Evolutionary conservation across 1,284 basidiomycete species (phyloP), one percentile per base, ranked within the genome.

Genomic region (Sporisorium exsertum): DNA sequence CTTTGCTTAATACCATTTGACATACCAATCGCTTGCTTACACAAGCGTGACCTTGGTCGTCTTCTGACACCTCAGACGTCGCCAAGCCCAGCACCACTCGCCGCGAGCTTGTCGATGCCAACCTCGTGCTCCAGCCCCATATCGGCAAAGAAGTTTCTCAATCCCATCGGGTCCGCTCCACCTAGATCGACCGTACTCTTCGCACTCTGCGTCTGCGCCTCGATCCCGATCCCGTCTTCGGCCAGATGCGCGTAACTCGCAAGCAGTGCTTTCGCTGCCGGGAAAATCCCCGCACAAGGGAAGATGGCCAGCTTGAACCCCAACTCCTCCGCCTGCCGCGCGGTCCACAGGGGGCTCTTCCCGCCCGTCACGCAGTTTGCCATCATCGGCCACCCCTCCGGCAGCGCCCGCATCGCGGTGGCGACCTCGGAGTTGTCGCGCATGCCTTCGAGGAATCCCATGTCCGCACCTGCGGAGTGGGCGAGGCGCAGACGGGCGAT

Each of bases 381-480:
- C 12, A 78, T 12, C 57, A 78, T 55, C 5, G 73, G 76, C 37
- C 50, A 64, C n/a, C 6, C 20, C 16, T 2, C 13, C 6, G 54
- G 89, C 33, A 93, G 86, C 5, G 89, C 90, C 40, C 87, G 87
- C 56, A 93, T 90, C 2, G 92, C 92, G 2, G 87, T 86, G 74
- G 88, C 87, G 29, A 93, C 88, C 42, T 92, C 88, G 58, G 91
- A 90, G 58, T 90, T 88, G 12, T 89, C 91, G 4, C 33, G 47
- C 22, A 73, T 52, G 18, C 92, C 92, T 86, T 94, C 92, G 56
- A 93, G 92, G 87, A 94, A 94, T 84, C 91, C 93, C 24, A 93
- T 92, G 80, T 93, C 92, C 1, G 92, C 92, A 35, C 92, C 92
- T 5, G 89, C 91, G 62, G 90, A 90, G 1, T 91, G 89, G 3